These are phyloP conservation scores for Capsicum chinense DNA, from an alignment of 257 asterid genomes.

Conservation along the genomic window DNA sequence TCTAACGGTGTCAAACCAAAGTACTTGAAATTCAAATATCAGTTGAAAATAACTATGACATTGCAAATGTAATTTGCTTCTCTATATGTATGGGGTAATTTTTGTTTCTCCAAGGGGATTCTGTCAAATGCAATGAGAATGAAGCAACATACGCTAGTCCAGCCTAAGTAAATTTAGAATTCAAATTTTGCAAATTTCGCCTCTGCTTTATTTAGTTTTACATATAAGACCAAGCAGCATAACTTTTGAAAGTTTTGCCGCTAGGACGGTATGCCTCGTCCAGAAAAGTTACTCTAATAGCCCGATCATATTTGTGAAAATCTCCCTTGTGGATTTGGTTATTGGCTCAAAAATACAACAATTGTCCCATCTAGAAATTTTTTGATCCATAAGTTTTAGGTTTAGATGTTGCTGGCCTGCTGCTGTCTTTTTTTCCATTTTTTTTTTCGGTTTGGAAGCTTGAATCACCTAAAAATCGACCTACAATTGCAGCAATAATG, in stretches of 20 bases:
- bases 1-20: not conserved
- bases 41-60: not conserved
- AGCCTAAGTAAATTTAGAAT: not conserved
- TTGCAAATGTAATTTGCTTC: not conserved
- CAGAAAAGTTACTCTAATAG: not conserved
- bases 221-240: no score
- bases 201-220: no score
- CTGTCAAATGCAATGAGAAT: not conserved
- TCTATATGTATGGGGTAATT: not conserved
- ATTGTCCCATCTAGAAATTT: not conserved
- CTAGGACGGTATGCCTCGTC: not conserved
- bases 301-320: not conserved
- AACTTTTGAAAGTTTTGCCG: no score
- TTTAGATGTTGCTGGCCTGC: no score
- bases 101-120: not conserved
- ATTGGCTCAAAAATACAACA: not conserved
- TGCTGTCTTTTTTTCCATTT: no score
- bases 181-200: not conserved
- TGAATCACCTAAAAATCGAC: not conserved
- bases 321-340: not conserved
- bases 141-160: not conserved
- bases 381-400: not conserved
- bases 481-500: not conserved
- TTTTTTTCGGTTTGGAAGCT: not conserved
- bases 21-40: not conserved